Percentiles rank a stretch among this genome's conserved stretches.
These are phyloP conservation scores for Annulohypoxylon maeteangense DNA, from an alignment of 495 filamentous ascomycete species.

Conservation along the genomic window DNA sequence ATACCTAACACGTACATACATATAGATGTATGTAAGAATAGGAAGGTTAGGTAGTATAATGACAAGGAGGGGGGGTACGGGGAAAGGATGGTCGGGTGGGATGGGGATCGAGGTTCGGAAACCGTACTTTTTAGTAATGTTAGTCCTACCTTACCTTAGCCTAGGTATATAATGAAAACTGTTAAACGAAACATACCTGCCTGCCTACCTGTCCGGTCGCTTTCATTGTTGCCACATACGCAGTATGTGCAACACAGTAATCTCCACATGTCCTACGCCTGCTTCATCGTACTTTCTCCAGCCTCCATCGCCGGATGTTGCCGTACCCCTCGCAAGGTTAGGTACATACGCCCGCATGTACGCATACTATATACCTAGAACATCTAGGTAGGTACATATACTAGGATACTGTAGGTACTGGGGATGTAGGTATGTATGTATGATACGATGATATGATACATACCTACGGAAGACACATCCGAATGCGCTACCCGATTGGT, in stretches of 20 bases:
- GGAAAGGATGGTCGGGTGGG: neutral
- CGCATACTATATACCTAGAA: neutral
- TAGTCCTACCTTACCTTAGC: constrained; percentile 3
- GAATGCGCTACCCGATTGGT: constrained; percentile 9
- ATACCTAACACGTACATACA: constrained; percentile 4
- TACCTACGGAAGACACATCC: constrained; percentile 4
- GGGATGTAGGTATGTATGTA: neutral
- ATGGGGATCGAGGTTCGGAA: neutral
- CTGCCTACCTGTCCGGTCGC: no score
- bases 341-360: neutral
- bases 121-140: constrained; percentile 7
- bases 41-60: constrained; percentile 4
- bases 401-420: neutral
- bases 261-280: neutral
- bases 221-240: no score
- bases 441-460: neutral
- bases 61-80: neutral
- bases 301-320: neutral
- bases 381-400: neutral
- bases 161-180: neutral
- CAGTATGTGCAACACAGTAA: neutral
- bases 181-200: neutral
- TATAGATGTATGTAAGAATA: neutral
- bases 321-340: neutral
- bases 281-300: neutral